Base-by-base conservation (phyloP, 2,329 filamentous ascomycete genomes). In the Paraphoma chrysanthemicola region DNA sequence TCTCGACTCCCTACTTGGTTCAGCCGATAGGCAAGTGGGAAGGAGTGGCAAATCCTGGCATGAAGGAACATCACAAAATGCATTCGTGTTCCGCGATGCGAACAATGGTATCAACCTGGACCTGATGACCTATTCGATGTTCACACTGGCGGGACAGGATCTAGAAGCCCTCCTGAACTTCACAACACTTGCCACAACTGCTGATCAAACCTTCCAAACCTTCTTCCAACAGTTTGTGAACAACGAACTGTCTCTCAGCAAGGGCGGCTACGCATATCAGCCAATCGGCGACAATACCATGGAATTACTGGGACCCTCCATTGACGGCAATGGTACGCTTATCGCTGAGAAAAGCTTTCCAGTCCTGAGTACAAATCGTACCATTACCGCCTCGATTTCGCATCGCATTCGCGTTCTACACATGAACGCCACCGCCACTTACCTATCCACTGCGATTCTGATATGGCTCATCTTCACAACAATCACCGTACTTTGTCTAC, bases 121-220 rank as follows among this genome's bases (percentile, higher is more conserved):
- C 41, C 60, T 73, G 8, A 72, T 74, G 70, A 63, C 63, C 9
- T 68, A 73, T 16, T 44, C 59, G 6, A 75, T 73, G 70, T 74
- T 68, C 44, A 43, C 44, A 1, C 53, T 70, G n/a, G 65, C 59
- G 3, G 45, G 52, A 0, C 69, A 68, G 28, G 46, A 73, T 23
- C 36, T 63, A 1, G 16, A 51, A 9, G 64, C 63, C 0, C 52
- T 75, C 0, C 55, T 64, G 11, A 48, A 66, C 38, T 59, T 64
- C 47, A 48, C 51, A 1, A 60, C 56, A 1, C 44, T 64, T 5
- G 31, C 52, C 1, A 9, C 1, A 0, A 55, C 65, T 1, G 65
- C 70, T 0, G 45, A 73, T 5, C 64, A 61, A 1, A 69, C 69
- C 6, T 69, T 65, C 44, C 59, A 65, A 3, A 66, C 66, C 0